These are phyloP conservation scores for Pseudofabraea citricarpa DNA, from an alignment of 2,329 filamentous ascomycete species.

Conservation along the genomic window DNA sequence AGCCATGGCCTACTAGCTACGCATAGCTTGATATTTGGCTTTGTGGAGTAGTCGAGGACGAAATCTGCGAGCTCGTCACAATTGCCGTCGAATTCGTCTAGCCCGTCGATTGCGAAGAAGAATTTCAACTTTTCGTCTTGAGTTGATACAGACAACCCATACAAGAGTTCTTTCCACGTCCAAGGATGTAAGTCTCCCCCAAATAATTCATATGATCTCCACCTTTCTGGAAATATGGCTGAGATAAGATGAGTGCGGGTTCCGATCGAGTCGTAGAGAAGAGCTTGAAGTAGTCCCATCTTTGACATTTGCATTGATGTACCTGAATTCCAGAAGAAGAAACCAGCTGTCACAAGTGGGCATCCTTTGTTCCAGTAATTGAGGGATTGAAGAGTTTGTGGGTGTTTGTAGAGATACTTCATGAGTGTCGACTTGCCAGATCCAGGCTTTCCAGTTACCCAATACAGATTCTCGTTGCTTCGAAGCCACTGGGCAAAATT, in stretches of 20 bases:
- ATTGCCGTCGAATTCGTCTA: neutral
- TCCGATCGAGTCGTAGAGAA: neutral
- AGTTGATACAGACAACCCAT: neutral
- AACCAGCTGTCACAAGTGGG: too few species aligned
- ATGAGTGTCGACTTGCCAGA: neutral
- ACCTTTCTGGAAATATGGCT: too few species aligned
- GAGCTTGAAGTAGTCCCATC: neutral
- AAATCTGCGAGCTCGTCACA: conserved; percentile 4
- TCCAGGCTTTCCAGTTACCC: neutral
- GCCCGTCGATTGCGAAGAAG: too few species aligned
- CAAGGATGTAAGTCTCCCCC: neutral
- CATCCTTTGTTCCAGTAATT: too few species aligned
- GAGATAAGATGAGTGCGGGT: neutral
- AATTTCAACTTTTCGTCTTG: neutral
- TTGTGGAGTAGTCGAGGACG: conserved; percentile 13
- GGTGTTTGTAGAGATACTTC: too few species aligned
- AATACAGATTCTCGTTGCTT: neutral
- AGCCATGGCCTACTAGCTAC: conserved; percentile 27
- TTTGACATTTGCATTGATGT: too few species aligned
- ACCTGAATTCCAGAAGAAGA: too few species aligned
- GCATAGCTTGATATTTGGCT: conserved; percentile 18
- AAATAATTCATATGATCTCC: neutral
- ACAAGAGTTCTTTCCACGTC: neutral
- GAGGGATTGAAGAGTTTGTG: too few species aligned
- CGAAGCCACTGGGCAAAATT: too few species aligned